phyloP scores from a whole-genome alignment of 768 basidiomycete genomes.

The Mycena haematopus region DNA sequence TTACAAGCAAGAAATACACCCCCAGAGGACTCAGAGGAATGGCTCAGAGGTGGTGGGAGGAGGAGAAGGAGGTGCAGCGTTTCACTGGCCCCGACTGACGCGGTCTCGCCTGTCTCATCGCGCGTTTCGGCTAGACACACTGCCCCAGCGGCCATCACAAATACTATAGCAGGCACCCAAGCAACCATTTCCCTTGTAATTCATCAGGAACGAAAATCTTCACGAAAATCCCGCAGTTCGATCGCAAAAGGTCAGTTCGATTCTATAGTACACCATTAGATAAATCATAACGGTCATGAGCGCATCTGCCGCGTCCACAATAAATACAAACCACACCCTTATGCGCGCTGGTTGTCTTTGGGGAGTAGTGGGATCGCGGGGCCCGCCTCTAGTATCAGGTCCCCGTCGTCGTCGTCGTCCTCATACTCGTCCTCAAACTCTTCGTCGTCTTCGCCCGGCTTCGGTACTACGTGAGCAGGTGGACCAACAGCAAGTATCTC shows the following conservation, averaged over 20 bases:
- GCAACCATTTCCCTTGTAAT: no score
- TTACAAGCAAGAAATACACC: no score
- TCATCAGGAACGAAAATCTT: neutral
- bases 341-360: constrained; percentile 20
- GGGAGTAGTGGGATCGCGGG: constrained; percentile 50
- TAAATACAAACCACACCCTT: constrained; percentile 19
- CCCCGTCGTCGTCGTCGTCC: constrained; percentile 70
- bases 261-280: neutral
- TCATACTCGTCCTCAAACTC: constrained; percentile 45
- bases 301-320: constrained; percentile 13
- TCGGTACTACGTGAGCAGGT: constrained; percentile 41
- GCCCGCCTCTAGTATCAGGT: constrained; percentile 78
- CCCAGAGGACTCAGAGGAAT: constrained; percentile 28
- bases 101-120: constrained; percentile 46
- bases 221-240: neutral
- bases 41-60: constrained; percentile 52
- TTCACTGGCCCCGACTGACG: constrained; percentile 55
- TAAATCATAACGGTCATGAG: constrained; percentile 1
- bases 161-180: no score
- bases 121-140: constrained; percentile 33
- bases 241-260: neutral
- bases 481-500: constrained; percentile 65
- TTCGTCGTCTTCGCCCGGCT: constrained; percentile 41
- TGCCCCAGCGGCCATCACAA: constrained; percentile 10
- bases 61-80: constrained; percentile 49